Percentiles rank a stretch among this genome's conserved stretches.
phyloP scores from a whole-genome alignment of 2,329 filamentous ascomycete genomes.

The Trichoderma gracile region DNA sequence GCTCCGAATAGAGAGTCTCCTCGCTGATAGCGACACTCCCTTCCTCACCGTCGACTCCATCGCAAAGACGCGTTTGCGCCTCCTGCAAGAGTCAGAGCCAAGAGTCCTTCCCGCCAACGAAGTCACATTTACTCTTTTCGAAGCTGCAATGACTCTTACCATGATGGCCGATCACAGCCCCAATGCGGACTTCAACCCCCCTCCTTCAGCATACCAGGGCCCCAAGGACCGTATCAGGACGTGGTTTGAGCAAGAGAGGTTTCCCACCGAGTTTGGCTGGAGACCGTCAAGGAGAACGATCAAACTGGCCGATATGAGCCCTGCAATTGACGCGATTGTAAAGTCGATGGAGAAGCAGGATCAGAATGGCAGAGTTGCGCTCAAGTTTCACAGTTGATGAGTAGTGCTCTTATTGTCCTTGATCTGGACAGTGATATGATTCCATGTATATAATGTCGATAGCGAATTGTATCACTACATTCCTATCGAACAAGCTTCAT shows the following conservation, averaged over 20 bases:
- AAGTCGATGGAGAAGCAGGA: slow-evolving; percentile 12
- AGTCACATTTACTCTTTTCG: slow-evolving; percentile 11
- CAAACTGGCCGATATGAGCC: slow-evolving; percentile 16
- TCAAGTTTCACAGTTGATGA: not conserved
- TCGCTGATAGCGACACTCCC: slow-evolving; percentile 24
- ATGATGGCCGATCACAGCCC: slow-evolving; percentile 27
- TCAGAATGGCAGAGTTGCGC: not conserved
- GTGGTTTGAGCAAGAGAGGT: slow-evolving; percentile 27
- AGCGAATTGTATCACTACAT: not conserved
- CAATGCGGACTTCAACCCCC: not conserved
- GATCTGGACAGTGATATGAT: not conserved
- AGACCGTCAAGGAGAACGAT: slow-evolving; percentile 23
- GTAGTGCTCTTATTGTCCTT: not conserved
- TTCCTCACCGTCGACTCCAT: slow-evolving; percentile 24
- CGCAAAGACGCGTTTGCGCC: slow-evolving; percentile 26
- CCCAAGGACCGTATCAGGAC: slow-evolving; percentile 26
- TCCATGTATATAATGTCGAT: slow-evolving; percentile 8
- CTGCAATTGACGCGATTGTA: slow-evolving; percentile 6
- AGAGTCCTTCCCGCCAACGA: slow-evolving; percentile 15
- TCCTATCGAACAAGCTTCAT: not conserved
- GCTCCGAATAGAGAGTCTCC: slow-evolving; percentile 24
- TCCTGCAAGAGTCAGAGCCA: slow-evolving; percentile 24
- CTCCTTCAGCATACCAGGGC: slow-evolving; percentile 14
- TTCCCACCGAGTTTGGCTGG: slow-evolving; percentile 28
- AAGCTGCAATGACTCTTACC: slow-evolving; percentile 26